Evolutionary conservation across 192 early-diverging fungal species (phyloP).

Genomic region (Phycomyces nitens): DNA sequence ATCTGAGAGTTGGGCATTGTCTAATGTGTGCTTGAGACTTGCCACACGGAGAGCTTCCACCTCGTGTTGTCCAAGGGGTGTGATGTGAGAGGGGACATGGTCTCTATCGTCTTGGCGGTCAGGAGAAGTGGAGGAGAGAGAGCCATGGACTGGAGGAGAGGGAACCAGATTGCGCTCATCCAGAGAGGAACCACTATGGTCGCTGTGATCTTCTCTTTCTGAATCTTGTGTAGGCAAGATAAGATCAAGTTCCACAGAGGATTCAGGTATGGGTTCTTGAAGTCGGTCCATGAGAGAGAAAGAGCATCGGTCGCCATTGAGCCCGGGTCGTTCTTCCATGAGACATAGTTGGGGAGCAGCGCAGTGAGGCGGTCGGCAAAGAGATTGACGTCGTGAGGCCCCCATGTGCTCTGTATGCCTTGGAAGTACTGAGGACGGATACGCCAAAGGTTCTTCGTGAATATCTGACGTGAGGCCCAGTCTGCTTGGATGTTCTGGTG

Average conservation of each 20-base stretch:
- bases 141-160: no score
- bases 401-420: neutral
- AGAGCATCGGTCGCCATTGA: neutral
- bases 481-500: no score
- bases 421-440: neutral
- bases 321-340: conserved; percentile 5
- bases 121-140: no score
- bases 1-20: no score
- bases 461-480: neutral
- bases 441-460: conserved; percentile 5
- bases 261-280: neutral
- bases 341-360: conserved; percentile 19
- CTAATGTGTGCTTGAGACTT: no score
- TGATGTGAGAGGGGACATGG: no score
- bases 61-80: no score
- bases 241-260: conserved; percentile 8
- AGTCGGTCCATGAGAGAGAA: neutral
- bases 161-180: neutral
- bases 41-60: no score
- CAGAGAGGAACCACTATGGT: neutral
- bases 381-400: conserved; percentile 8
- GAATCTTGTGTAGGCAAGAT: neutral
- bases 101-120: no score
- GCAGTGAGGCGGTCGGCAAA: conserved; percentile 7
- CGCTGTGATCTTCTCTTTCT: neutral